Evolutionary conservation across 768 basidiomycete species (phyloP).

Genomic region (Mycena alexandri): DNA sequence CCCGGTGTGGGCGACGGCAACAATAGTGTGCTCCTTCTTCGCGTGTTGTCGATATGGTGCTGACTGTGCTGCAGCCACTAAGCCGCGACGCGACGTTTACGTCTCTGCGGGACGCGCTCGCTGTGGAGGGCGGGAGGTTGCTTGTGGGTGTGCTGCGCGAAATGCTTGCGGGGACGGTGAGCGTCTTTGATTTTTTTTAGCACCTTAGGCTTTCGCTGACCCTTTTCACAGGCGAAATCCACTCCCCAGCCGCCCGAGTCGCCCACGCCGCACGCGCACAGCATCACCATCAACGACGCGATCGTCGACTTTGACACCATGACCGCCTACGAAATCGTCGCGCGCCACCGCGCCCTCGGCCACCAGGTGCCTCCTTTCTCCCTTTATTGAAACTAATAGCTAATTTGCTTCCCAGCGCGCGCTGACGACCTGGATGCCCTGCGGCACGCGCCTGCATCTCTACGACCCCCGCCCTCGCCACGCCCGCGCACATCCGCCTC

Average conservation of each 20-base stretch:
- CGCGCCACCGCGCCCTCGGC: constrained; percentile 71
- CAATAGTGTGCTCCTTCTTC: constrained; percentile 61
- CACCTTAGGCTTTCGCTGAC: constrained; percentile 4
- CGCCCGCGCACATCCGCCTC: background rate
- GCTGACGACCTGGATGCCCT: constrained; percentile 49
- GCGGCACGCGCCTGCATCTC: constrained; percentile 56
- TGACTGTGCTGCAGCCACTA: constrained; percentile 58
- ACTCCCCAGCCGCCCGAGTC: constrained; percentile 59
- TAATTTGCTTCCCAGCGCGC: constrained; percentile 45
- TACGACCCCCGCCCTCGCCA: constrained; percentile 44
- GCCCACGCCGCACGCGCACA: constrained; percentile 64
- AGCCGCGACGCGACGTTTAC: constrained; percentile 65
- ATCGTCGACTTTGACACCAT: constrained; percentile 68
- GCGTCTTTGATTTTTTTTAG: background rate
- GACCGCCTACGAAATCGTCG: constrained; percentile 67
- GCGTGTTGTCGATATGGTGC: background rate
- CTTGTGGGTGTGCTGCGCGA: constrained; percentile 78
- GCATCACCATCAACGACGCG: constrained; percentile 67
- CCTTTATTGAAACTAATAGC: no score
- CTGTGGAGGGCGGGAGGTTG: constrained; percentile 72
- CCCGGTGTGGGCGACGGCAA: constrained; percentile 68
- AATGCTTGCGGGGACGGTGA: constrained; percentile 70
- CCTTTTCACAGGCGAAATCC: constrained; percentile 57
- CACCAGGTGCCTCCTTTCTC: constrained; percentile 67
- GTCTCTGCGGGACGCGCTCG: constrained; percentile 69